Evolutionary conservation across 75 land plant genomes (phyloP).

Genomic region (Pinus tabuliformis): DNA sequence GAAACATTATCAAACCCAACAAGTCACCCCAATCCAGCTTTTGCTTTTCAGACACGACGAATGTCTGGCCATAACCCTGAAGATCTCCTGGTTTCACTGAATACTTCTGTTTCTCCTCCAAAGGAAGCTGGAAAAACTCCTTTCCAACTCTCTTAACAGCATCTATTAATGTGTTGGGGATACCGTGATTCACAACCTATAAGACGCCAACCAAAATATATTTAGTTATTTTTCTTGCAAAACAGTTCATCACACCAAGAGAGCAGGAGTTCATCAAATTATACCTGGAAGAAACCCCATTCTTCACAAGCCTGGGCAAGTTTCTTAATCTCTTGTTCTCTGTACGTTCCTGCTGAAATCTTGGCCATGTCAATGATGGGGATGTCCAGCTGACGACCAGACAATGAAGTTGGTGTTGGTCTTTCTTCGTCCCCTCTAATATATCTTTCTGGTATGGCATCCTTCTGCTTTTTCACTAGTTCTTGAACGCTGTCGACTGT

Average conservation of each 20-base stretch:
- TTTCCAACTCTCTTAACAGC: constrained; percentile 1
- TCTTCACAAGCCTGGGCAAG: constrained; percentile 7
- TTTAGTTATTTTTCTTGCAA: too few relatives aligned
- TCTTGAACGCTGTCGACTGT: background rate
- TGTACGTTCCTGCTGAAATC: background rate
- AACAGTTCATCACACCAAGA: too few relatives aligned
- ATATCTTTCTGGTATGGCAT: background rate
- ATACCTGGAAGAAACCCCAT: constrained; percentile 3
- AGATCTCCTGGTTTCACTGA: constrained; percentile 2
- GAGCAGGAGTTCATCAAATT: too few relatives aligned
- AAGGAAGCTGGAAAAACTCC: constrained; percentile 32
- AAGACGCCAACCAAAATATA: too few relatives aligned
- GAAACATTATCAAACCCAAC: background rate
- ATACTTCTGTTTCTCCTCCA: constrained; percentile 24
- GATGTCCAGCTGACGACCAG: background rate
- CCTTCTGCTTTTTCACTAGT: too few relatives aligned
- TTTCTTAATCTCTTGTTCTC: background rate
- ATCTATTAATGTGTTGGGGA: background rate
- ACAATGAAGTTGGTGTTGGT: background rate
- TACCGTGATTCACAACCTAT: background rate
- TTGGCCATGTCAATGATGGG: constrained; percentile 4
- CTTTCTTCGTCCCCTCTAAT: background rate
- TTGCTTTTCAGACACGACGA: constrained; percentile 7
- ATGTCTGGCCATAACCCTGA: constrained; percentile 37
- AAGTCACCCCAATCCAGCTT: background rate